Evolutionary conservation across 352 stramenopile species (phyloP), one percentile per base, ranked within the genome.

Genomic region (Phytophthora cryptogea): DNA sequence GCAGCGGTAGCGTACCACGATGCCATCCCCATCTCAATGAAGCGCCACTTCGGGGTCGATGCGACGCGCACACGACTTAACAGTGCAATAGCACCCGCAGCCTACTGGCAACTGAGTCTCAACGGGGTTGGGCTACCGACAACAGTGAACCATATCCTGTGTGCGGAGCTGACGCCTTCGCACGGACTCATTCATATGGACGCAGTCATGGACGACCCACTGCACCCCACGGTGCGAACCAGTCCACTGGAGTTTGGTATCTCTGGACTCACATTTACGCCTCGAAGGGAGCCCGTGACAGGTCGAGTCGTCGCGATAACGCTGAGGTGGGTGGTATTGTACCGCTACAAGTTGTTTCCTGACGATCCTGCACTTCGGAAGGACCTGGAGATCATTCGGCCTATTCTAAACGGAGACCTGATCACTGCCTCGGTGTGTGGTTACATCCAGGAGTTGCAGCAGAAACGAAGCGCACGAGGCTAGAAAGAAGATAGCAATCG

Each of bases 291-390:
- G 13, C 11, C 48, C 0, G 11, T 42, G 3, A 71, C 68, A 1
- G 59, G 54, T 20, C 39, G 51, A 28, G 60, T 39, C 6, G 7
- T 59, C 10, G 59, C 54, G 8, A 48, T 81, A 23, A 70, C 52
- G 7, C 52, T 76, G 33, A 55, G 60, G 16, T 72, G 68, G 54
- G 14, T 72, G 9, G 55, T 71, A 3, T 31, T 74, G 0, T 76
- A 76, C 20, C 63, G 63, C 32, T 78, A 78, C 53, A 75, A 69
- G 13, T 26, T 70, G 14, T 17, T 76, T 33, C 62, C 72, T 11
- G 39, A 66, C n/a, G 59, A 74, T 8, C 53, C 57, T 4, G 46
- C 33, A 13, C 46, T 70, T 23, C 36, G 37, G 27, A 23, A 63
- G 23, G 59, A 70, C 26, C 16, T 78, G 27, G 44, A 59, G 8